Base-by-base conservation (phyloP, 202 grass and related monocot species). In the Carex arenaria region DNA sequence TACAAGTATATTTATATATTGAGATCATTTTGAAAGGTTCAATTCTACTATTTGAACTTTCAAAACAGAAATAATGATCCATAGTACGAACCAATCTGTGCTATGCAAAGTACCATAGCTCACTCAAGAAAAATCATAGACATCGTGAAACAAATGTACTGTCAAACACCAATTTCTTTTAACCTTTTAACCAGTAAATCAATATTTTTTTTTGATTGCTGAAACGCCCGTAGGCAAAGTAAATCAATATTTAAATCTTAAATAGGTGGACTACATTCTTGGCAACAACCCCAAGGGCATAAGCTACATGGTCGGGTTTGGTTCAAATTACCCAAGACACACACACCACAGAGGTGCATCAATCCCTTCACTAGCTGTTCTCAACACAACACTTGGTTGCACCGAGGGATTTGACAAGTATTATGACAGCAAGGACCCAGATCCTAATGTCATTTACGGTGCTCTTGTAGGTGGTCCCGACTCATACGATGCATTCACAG, bases 301-400 rank as follows among this genome's bases (percentile, higher is more conserved):
- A 86, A 98, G 93, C 93, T 98, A 95, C 86, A 86, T 98, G 88
- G 91, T 98, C 0, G 95, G 95, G 0, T 86, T 90, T 36, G 19
- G 47, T 22, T 79, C 52, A 47, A 84, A 62, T 78, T 92, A 89
- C 81, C 93, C 95, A 0, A 85, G 38, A 67, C 91, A 90, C 52
- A 89, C 93, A 10, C 93, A 98, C 88, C 95, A 98, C 83, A 94
- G 93, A 82, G 93, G 93, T 67, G 91, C 95, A 11, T 98, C 95
- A 57, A 93, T 98, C 73, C 89, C 93, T 7, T 95, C 91, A 0
- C 34, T 92, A 7, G 34, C n/a, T 66, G 84, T 43, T 76, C 54
- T 88, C 5, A 87, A 67, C 34, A 72, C 73, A 1, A 38, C 4
- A 17, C 71, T 93, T 17, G 87, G 88, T 8, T 98, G 95, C 91